These are phyloP conservation scores for Gossypium sturtianum DNA, from an alignment of 345 rosid species.

Conservation along the genomic window DNA sequence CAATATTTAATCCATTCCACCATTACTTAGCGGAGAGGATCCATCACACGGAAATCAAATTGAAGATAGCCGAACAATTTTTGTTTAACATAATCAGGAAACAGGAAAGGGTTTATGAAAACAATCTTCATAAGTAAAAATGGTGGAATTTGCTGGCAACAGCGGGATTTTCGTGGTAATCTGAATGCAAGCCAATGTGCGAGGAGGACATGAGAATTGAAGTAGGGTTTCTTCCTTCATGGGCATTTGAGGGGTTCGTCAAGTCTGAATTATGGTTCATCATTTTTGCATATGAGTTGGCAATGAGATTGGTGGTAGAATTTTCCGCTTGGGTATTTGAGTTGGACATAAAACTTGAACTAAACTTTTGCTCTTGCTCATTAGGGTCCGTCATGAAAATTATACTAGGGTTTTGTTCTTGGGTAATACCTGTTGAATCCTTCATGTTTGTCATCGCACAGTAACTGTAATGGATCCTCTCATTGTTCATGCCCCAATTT, in stretches of 20 bases:
- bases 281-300: constrained; percentile 6
- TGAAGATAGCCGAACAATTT: constrained; percentile 4
- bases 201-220: constrained; percentile 16
- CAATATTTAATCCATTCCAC: background rate
- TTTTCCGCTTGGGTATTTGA: constrained; percentile 14
- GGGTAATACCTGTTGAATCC: constrained; percentile 24
- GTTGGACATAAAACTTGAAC: background rate
- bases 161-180: constrained; percentile 18
- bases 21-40: constrained; percentile 2
- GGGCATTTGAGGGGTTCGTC: constrained; percentile 4
- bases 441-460: constrained; percentile 23
- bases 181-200: constrained; percentile 16
- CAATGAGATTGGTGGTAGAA: constrained; percentile 18
- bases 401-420: constrained; percentile 27
- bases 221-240: background rate
- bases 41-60: constrained; percentile 6
- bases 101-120: background rate
- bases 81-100: background rate
- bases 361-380: background rate
- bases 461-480: constrained; percentile 14
- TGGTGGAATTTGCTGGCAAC: constrained; percentile 16
- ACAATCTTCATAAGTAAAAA: constrained; percentile 19
- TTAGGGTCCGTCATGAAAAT: constrained; percentile 15
- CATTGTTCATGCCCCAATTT: constrained; percentile 22
- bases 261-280: constrained; percentile 22